Base-by-base conservation (phyloP, 371 early-diverging fungal species). In the Lichtheimia ramosa region DNA sequence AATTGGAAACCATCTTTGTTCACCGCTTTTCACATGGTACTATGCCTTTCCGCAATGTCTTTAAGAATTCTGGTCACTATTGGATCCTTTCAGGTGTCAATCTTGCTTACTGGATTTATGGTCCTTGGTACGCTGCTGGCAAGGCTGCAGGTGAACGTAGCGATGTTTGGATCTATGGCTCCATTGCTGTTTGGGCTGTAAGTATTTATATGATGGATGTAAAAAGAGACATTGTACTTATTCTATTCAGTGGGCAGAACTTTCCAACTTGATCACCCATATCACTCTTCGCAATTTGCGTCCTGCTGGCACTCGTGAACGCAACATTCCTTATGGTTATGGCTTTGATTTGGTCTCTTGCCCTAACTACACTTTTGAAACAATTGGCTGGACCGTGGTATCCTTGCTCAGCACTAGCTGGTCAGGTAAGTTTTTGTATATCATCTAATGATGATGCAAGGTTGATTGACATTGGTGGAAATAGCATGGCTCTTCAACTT, bases 51-150 rank as follows among this genome's bases (percentile, higher is more conserved):
- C 54, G 64, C 21, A 96, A 96, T 68, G 81, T 98, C 7, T 94
- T 96, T 66, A 97, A 97, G 76, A 98, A 98, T 82, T 93, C 93
- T 50, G 84, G 86, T 54, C 97, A 98, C 71, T 98, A 98, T 75
- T 95, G 95, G 85, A 58, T 96, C 48, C 73, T 96, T n/a, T 88
- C 91, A 15, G 98, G 97, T 24, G 59, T 93, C 54, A 83, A 90
- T 51, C 72, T 96, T 50, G 97, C 94, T 25, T 94, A 89, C 79
- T 89, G 89, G 77, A 75, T 92, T 41, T 95, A 94, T 72, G 83
- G 86, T 25, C 95, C 94, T 18, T 81, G 83, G 78, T 81, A 70
- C 54, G 84, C 83, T 28, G 68, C 77, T 12, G 90, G 89, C 42
- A 74, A 78, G 13, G 57, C 28, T 21, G 65, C 75, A 20, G 77